phyloP scores from a whole-genome alignment of 495 filamentous ascomycete species.

The Amphirosellinia nigrospora region DNA sequence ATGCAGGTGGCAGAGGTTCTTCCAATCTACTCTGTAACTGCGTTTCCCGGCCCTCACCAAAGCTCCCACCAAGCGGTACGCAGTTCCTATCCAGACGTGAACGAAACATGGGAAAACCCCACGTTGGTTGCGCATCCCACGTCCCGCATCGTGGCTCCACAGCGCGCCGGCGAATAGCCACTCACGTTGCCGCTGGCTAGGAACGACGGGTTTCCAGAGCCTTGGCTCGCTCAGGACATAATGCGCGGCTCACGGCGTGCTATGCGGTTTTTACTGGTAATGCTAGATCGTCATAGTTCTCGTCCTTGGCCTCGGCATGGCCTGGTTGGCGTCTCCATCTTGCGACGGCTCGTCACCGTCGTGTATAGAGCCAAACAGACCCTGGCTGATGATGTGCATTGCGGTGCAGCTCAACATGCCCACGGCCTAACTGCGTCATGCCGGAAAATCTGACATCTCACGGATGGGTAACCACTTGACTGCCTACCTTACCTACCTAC shows the following conservation, averaged over 20 bases:
- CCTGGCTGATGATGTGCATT: constrained; percentile 6
- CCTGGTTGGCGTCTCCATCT: not conserved
- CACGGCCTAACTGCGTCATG: constrained; percentile 7
- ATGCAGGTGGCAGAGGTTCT: not conserved
- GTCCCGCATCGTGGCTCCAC: constrained; percentile 11
- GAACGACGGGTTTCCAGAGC: constrained; percentile 17
- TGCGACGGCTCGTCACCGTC: not conserved
- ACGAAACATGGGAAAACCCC: not conserved
- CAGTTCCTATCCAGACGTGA: not conserved
- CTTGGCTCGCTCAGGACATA: constrained; percentile 18
- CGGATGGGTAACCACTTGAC: constrained; percentile 2
- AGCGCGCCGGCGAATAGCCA: constrained; percentile 1
- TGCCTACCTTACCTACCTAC: not conserved
- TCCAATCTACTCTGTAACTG: not conserved
- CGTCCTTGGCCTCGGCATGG: constrained; percentile 1
- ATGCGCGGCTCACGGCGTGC: constrained; percentile 17
- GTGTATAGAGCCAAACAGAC: not conserved
- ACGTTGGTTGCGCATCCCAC: constrained; percentile 14
- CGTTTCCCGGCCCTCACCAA: constrained; percentile 2
- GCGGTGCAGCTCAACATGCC: not conserved
- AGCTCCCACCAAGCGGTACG: not conserved
- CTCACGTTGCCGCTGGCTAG: not conserved
- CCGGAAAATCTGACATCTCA: constrained; percentile 24
- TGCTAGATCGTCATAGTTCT: not conserved
- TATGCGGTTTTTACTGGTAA: not conserved